Percentiles rank a stretch among this genome's conserved stretches.
These are phyloP conservation scores for Fusarium piperis DNA, from an alignment of 2,329 filamentous ascomycete genomes.

Conservation along the genomic window DNA sequence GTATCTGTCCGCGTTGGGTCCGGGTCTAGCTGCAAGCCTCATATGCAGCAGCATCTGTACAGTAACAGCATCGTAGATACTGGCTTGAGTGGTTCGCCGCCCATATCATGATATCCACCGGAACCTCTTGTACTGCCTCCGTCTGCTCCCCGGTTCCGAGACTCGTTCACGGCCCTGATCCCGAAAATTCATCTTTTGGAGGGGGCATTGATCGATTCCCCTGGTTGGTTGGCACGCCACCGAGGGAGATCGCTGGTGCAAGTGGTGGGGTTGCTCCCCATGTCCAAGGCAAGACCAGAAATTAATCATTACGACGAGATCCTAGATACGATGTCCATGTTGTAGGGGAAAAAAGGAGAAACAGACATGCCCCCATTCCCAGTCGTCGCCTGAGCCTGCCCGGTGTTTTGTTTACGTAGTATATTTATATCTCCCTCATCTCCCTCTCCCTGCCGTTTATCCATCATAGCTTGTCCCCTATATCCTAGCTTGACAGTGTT, in stretches of 20 bases:
- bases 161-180: not conserved
- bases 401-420: not conserved
- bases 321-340: slow-evolving; percentile 12
- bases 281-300: slow-evolving; percentile 31
- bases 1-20: not conserved
- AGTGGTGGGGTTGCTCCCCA: slow-evolving; percentile 37
- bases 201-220: slow-evolving; percentile 20
- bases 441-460: slow-evolving; percentile 4
- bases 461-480: slow-evolving; percentile 4
- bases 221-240: slow-evolving; percentile 40
- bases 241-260: slow-evolving; percentile 32
- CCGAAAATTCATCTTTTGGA: not conserved
- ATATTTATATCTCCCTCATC: slow-evolving; percentile 13
- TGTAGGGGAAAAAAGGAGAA: not conserved
- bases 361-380: not conserved
- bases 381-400: not conserved
- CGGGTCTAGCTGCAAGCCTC: not conserved
- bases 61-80: not conserved
- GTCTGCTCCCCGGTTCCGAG: not conserved
- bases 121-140: not conserved
- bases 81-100: not conserved
- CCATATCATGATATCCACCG: not conserved
- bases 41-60: not conserved
- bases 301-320: slow-evolving; percentile 40
- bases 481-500: not conserved